Evolutionary conservation across 2,329 filamentous ascomycete genomes (phyloP).

Genomic region (Diaporthe eres): DNA sequence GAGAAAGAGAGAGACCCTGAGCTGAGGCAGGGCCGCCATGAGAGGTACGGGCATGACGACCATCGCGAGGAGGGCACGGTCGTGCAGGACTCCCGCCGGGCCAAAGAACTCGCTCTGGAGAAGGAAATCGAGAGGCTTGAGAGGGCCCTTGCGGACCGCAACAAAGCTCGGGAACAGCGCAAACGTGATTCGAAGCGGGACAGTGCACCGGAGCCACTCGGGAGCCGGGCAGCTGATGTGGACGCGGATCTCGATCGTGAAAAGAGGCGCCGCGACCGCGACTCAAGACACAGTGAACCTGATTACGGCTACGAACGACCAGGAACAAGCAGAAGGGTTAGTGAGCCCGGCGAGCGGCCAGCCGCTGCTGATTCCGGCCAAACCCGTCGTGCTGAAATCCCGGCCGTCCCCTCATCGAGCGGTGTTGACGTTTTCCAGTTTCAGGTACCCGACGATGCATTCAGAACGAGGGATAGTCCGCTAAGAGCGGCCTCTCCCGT

Average conservation of each 20-base stretch:
- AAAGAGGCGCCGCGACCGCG: slow-evolving; percentile 46
- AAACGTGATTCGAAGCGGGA: slow-evolving; percentile 40
- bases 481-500: slow-evolving; percentile 34
- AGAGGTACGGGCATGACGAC: slow-evolving; percentile 44
- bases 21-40: slow-evolving; percentile 45
- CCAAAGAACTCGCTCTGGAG: slow-evolving; percentile 45
- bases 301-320: slow-evolving; percentile 37
- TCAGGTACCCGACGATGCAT: slow-evolving; percentile 68
- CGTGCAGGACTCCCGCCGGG: slow-evolving; percentile 44
- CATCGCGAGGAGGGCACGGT: slow-evolving; percentile 43
- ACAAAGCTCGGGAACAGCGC: slow-evolving; percentile 46
- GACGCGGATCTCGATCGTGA: slow-evolving; percentile 51
- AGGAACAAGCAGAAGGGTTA: slow-evolving; percentile 47
- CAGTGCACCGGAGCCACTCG: slow-evolving; percentile 13
- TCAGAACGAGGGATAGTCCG: slow-evolving; percentile 52
- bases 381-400: slow-evolving; percentile 48
- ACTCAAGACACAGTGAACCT: slow-evolving; percentile 38
- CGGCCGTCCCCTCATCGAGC: slow-evolving; percentile 46
- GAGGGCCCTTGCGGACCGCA: slow-evolving; percentile 42
- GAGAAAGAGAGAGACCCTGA: slow-evolving; percentile 46
- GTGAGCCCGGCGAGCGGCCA: slow-evolving; percentile 43
- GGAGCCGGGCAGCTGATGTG: neutral
- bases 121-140: slow-evolving; percentile 41
- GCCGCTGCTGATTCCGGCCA: slow-evolving; percentile 43
- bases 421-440: slow-evolving; percentile 72